phyloP scores from a whole-genome alignment of 1,284 basidiomycete species.

The Stereum hirsutum region DNA sequence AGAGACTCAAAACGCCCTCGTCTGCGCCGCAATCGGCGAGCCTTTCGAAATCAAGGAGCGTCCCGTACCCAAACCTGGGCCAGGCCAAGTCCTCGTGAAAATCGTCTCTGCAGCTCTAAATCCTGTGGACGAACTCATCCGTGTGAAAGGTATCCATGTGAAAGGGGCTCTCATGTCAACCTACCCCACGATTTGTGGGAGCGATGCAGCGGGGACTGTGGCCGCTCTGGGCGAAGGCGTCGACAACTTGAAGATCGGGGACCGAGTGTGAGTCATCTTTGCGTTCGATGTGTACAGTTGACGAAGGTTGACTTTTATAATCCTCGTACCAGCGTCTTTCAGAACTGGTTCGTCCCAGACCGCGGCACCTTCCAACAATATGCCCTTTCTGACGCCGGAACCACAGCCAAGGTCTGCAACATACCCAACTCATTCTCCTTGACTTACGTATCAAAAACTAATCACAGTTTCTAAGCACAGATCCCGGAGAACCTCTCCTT shows the following conservation, averaged over 20 bases:
- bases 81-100: slow-evolving; percentile 30
- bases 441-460: no score
- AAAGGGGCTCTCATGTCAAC: no score
- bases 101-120: slow-evolving; percentile 32
- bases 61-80: slow-evolving; percentile 21
- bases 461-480: no score
- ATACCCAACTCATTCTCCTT: background rate
- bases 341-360: slow-evolving; percentile 8
- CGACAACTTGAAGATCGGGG: slow-evolving; percentile 25
- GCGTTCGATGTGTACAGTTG: no score
- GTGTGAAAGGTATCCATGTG: slow-evolving; percentile 20
- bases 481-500: slow-evolving; percentile 9
- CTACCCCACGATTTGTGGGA: slow-evolving; percentile 32
- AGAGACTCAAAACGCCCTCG: slow-evolving; percentile 21
- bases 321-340: slow-evolving; percentile 11
- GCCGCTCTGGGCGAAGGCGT: slow-evolving; percentile 27
- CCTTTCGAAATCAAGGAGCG: slow-evolving; percentile 12
- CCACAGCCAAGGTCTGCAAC: slow-evolving; percentile 15
- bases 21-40: slow-evolving; percentile 14
- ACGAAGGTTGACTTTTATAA: no score
- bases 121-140: slow-evolving; percentile 30
- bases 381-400: slow-evolving; percentile 12
- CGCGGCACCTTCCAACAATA: slow-evolving; percentile 20
- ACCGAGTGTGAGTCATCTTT: slow-evolving; percentile 24
- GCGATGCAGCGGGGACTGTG: slow-evolving; percentile 32